A percentile compares a stretch with the other conserved stretches of the same genome.
These are phyloP conservation scores for Erysimum cheiranthoides DNA, from an alignment of 345 rosid genomes.

Conservation along the genomic window DNA sequence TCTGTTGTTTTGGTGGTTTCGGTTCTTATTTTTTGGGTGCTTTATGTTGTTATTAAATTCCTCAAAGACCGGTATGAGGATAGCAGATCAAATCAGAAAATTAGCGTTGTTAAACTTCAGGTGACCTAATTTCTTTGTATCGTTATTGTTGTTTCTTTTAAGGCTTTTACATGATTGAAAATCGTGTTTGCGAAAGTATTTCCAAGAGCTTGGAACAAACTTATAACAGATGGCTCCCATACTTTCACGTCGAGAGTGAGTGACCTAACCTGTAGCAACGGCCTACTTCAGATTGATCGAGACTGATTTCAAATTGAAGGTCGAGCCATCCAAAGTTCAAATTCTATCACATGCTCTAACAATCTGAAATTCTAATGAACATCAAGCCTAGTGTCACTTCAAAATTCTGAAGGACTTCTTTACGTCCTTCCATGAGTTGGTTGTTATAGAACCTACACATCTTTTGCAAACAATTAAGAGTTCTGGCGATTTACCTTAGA, in stretches of 20 bases:
- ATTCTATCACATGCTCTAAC: slow-evolving; percentile 23
- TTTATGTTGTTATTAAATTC: too few relatives aligned
- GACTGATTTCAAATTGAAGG: slow-evolving; percentile 14
- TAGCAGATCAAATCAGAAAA: too few relatives aligned
- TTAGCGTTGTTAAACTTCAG: too few relatives aligned
- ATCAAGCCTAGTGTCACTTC: slow-evolving; percentile 16
- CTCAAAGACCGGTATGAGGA: too few relatives aligned
- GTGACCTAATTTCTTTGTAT: too few relatives aligned
- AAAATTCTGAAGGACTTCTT: slow-evolving; percentile 25
- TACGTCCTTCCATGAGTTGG: neutral
- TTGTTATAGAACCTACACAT: slow-evolving; percentile 5
- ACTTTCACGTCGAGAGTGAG: slow-evolving; percentile 97
- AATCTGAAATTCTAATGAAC: slow-evolving; percentile 26
- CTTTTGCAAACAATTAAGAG: slow-evolving; percentile 1
- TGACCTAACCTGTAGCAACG: slow-evolving; percentile 80
- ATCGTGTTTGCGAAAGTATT: slow-evolving; percentile 90
- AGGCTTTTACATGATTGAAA: too few relatives aligned
- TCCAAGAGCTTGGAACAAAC: slow-evolving; percentile 94
- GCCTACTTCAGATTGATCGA: slow-evolving; percentile 25
- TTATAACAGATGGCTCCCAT: slow-evolving; percentile 98
- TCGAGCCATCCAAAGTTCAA: slow-evolving; percentile 15
- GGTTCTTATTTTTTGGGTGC: too few relatives aligned
- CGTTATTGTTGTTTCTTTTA: too few relatives aligned
- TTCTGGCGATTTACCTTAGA: slow-evolving; percentile 68
- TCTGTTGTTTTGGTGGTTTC: too few relatives aligned